Base-by-base conservation (phyloP, 495 filamentous ascomycete genomes). In the Amniculicola lignicola region DNA sequence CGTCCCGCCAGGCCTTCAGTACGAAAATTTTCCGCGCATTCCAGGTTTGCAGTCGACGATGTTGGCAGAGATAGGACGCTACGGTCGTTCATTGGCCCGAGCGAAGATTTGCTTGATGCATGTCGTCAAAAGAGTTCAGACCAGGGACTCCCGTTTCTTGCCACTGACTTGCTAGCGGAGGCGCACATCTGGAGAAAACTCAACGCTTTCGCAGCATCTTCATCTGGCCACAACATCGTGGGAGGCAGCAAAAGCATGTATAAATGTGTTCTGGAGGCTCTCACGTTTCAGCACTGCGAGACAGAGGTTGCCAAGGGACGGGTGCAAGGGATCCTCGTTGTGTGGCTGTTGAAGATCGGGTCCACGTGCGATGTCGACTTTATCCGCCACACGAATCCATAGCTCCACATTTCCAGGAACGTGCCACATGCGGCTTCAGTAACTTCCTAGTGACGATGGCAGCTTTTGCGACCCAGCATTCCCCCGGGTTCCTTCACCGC, bases 101-200 rank as follows among this genome's bases (percentile, higher is more conserved):
- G 55, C 48, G 39, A 59, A 59, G 48, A 52, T 59, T 42, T 46
- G 48, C 47, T 45, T 4, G 28, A 19, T 52, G 55, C 55, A 46
- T 19, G 40, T 37, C 38, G 48, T 25, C 22, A 2, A 44, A 46
- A 52, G 52, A 38, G 3, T 18, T n/a, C 25, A 21, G 7, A 28
- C 31, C 43, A 3, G n/a, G n/a, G n/a, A n/a, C n/a, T n/a, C n/a
- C n/a, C n/a, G n/a, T n/a, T n/a, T n/a, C n/a, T n/a, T n/a, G n/a
- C n/a, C n/a, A n/a, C n/a, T n/a, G n/a, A n/a, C n/a, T n/a, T n/a
- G n/a, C n/a, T n/a, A n/a, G n/a, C n/a, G n/a, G n/a, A n/a, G n/a
- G n/a, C n/a, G n/a, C n/a, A n/a, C n/a, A n/a, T n/a, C n/a, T n/a
- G n/a, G n/a, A n/a, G n/a, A n/a, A n/a, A n/a, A n/a, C n/a, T n/a